A percentile compares a stretch with the other conserved stretches of the same genome.
Conservation (phyloP, 257 asterid species). For the Anisodus tanguticus region DNA sequence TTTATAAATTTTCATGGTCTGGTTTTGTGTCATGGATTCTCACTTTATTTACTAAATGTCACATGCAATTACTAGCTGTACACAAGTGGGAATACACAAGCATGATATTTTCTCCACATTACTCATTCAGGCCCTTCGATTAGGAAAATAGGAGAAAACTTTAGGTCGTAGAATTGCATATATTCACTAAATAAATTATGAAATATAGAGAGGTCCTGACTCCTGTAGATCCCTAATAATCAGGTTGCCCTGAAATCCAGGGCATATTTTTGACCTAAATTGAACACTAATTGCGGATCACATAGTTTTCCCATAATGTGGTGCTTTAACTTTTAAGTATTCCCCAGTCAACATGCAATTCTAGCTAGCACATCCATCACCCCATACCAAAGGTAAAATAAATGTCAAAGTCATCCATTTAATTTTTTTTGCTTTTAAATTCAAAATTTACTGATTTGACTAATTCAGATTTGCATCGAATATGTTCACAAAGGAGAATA, state of each 20-base stretch:
- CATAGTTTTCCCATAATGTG: neutral
- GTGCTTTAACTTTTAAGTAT: neutral
- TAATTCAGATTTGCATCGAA: neutral
- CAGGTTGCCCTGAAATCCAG: constrained; percentile 33
- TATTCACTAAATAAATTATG: neutral
- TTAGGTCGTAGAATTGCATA: neutral
- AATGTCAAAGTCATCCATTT: neutral
- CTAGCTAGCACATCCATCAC: neutral
- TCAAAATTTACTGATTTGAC: neutral
- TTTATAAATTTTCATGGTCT: neutral
- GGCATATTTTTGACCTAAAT: constrained; percentile 36
- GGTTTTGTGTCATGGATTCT: neutral
- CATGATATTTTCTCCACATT: neutral
- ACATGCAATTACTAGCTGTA: neutral
- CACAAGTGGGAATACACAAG: neutral
- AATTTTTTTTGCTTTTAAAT: neutral
- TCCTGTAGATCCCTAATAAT: neutral
- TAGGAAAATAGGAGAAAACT: neutral
- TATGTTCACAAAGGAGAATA: neutral
- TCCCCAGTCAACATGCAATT: constrained; percentile 26
- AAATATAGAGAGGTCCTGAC: constrained; percentile 18
- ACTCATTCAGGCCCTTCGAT: neutral
- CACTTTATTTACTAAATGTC: neutral
- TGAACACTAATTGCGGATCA: constrained; percentile 26
- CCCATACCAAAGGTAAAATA: neutral